Conservation (phyloP, 805 yeast species). For the Scheffersomyces stipitis region DNA sequence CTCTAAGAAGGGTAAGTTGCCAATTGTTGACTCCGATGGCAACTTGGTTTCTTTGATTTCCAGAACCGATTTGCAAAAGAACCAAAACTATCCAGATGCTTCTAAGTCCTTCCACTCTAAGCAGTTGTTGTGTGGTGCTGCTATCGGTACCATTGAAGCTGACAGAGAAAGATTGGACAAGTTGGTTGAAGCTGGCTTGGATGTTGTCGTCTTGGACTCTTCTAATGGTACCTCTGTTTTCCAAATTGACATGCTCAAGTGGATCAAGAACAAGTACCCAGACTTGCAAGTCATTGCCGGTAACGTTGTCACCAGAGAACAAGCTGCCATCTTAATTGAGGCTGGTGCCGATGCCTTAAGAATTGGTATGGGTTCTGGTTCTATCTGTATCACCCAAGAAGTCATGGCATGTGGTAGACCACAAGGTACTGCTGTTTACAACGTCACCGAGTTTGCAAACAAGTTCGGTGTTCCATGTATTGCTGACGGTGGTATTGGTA, state of each 20-base stretch:
- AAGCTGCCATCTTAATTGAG: slow-evolving; percentile 87
- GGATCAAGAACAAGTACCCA: slow-evolving; percentile 81
- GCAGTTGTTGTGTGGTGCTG: slow-evolving; percentile 98
- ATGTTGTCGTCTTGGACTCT: slow-evolving; percentile 92
- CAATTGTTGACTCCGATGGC: slow-evolving; percentile 78
- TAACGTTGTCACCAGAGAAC: slow-evolving; percentile 98
- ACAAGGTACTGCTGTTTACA: slow-evolving; percentile 98
- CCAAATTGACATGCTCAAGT: slow-evolving; percentile 91
- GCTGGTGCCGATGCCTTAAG: slow-evolving; percentile 98
- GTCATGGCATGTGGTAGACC: slow-evolving; percentile 99
- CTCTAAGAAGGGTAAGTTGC: slow-evolving; percentile 97
- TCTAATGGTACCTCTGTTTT: slow-evolving; percentile 96
- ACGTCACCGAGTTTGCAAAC: slow-evolving; percentile 90
- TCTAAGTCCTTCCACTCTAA: slow-evolving; percentile 90
- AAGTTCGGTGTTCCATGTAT: slow-evolving; percentile 97
- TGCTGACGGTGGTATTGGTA: slow-evolving; percentile 99
- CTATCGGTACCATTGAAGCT: slow-evolving; percentile 90
- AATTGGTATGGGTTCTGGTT: slow-evolving; percentile 99
- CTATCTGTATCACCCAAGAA: slow-evolving; percentile 98
- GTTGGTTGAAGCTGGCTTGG: slow-evolving; percentile 94
- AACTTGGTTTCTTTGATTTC: slow-evolving; percentile 85
- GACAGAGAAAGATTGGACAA: slow-evolving; percentile 82
- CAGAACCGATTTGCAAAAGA: slow-evolving; percentile 96
- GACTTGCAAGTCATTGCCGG: slow-evolving; percentile 91
- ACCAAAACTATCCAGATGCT: slow-evolving; percentile 89